Base-by-base conservation (phyloP, 306 rosid species). In the Begonia peltatifolia region DNA sequence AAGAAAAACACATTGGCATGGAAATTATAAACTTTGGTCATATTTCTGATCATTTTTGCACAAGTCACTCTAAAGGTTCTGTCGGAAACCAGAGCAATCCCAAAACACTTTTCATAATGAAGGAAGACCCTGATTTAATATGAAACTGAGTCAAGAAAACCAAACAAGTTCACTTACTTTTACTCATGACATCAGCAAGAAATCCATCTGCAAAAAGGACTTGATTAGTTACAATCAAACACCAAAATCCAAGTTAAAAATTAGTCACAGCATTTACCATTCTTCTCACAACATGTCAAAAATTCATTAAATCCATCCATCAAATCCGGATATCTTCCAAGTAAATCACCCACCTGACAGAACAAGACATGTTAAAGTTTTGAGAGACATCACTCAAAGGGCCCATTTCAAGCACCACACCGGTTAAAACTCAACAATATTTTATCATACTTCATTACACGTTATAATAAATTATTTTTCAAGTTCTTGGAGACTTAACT, bases 141-240 rank as follows among this genome's bases (percentile, higher is more conserved):
- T 11, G 50, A 25, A 46, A 22, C 53, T 16, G 64, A 62, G 51
- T 11, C 61, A 67, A 60, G 47, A 41, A 53, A 67, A 75, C 30
- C 63, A 63, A 66, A 63, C 42, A 50, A 56, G 54, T 54, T 64
- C 63, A 79, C 96, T 46, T 87, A 87, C 95, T 90, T 75, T 78
- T 92, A 75, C 81, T 86, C 93, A 83, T 84, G 76, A 92, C 96
- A 54, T 88, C 96, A 66, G 94, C 93, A 71, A 84, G 94, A 79
- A 84, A 80, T 73, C 93, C 99, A 71, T 84, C 94, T 88, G 87
- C 80, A 77, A 61, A 55, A 77, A 62, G 67, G 69, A 59, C 42
- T 61, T 53, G 50, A 68, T 88, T 72, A 82, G 82, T 72, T 58
- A 48, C 53, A 50, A 64, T 12, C 52, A 50, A 18, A 53, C 60